Conservation (phyloP, 2,329 filamentous ascomycete genomes). For the Sporothrix curviconia region DNA sequence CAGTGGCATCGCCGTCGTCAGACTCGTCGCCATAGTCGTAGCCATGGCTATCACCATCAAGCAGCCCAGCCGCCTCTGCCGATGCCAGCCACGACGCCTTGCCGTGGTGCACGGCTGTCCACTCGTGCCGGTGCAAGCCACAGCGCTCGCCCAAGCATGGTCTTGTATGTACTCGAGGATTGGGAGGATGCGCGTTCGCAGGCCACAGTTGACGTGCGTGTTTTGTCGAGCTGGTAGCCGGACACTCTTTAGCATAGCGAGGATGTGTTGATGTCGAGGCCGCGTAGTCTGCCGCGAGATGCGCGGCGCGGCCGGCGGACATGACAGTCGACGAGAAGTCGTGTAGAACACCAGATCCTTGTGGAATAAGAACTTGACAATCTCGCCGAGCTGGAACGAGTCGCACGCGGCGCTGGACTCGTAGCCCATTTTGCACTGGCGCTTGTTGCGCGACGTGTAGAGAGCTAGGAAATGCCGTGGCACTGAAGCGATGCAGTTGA, state of each 20-base stretch:
- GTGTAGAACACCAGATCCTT: conserved; percentile 54
- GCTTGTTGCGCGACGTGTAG: conserved; percentile 57
- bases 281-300: background rate
- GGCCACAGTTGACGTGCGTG: conserved; percentile 68
- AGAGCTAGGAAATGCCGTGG: conserved; percentile 60
- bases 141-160: conserved; percentile 43
- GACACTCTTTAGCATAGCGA: conserved; percentile 57
- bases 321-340: conserved; percentile 42
- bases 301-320: background rate
- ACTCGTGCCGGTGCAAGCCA: conserved; percentile 41
- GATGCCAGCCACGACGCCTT: conserved; percentile 15
- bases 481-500: conserved; percentile 63
- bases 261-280: conserved; percentile 52
- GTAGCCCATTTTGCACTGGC: conserved; percentile 68
- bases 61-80: conserved; percentile 16
- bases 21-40: conserved; percentile 11
- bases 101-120: conserved; percentile 35
- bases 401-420: conserved; percentile 67
- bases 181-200: conserved; percentile 58
- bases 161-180: conserved; percentile 58
- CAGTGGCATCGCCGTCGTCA: background rate
- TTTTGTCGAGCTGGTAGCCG: conserved; percentile 67
- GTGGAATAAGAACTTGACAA: conserved; percentile 62
- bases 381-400: conserved; percentile 71
- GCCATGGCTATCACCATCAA: conserved; percentile 19